Percentiles rank a stretch among this genome's conserved stretches.
These are phyloP conservation scores for Licmophora abbreviata DNA, from an alignment of 108 stramenopile genomes.

Conservation along the genomic window DNA sequence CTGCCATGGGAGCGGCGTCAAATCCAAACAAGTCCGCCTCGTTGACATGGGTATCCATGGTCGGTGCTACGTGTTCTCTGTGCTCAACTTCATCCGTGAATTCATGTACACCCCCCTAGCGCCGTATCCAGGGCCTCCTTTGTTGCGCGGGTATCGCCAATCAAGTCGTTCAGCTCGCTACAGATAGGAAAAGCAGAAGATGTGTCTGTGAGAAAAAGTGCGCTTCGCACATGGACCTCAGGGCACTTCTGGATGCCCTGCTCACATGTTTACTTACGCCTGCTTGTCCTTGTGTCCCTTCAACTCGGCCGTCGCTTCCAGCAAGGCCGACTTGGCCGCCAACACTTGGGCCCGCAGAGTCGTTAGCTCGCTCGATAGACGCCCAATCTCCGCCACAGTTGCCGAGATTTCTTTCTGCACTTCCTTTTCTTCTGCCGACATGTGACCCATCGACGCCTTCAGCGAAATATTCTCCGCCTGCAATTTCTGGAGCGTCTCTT, in stretches of 20 bases:
- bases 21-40: conserved; percentile 22
- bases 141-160: conserved; percentile 51
- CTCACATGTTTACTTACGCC: conserved; percentile 33
- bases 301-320: conserved; percentile 62
- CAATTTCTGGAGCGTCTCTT: conserved; percentile 56
- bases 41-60: too few relatives aligned
- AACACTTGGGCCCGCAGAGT: conserved; percentile 51
- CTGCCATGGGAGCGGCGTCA: conserved; percentile 24
- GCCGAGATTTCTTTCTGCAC: conserved; percentile 51
- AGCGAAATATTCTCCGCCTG: conserved; percentile 78
- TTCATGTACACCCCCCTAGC: too few relatives aligned
- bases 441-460: conserved; percentile 59
- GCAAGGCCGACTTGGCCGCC: conserved; percentile 47
- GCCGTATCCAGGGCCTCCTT: conserved; percentile 40
- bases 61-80: too few relatives aligned
- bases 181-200: neutral
- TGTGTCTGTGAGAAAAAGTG: neutral
- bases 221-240: neutral
- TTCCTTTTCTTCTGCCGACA: conserved; percentile 72
- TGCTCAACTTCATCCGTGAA: conserved; percentile 1
- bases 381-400: conserved; percentile 51
- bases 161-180: conserved; percentile 47
- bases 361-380: conserved; percentile 43
- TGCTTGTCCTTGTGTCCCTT: conserved; percentile 67
- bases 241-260: neutral